These are phyloP conservation scores for Sporothrix sp. DNA, from an alignment of 2,329 filamentous ascomycete genomes.

Conservation along the genomic window DNA sequence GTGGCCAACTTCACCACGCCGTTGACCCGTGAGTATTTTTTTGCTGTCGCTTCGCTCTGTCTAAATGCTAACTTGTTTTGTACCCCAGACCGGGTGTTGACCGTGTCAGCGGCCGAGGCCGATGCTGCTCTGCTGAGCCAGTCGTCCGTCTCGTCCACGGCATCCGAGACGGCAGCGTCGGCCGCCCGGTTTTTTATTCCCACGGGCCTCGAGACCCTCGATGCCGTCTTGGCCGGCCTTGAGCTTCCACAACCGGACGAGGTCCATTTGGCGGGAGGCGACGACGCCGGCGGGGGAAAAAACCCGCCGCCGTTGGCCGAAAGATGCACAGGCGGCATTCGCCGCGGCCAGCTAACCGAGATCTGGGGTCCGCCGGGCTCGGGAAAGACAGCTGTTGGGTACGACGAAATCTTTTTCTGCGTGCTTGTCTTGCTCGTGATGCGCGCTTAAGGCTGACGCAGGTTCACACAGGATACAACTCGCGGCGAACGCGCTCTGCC, in stretches of 20 bases:
- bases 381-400: constrained; percentile 80
- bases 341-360: constrained; percentile 71
- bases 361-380: constrained; percentile 78
- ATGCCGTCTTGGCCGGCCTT: constrained; percentile 35
- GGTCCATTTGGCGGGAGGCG: too few species aligned
- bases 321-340: constrained; percentile 59
- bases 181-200: constrained; percentile 32
- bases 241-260: too few species aligned
- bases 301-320: too few species aligned
- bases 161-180: not conserved
- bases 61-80: too few species aligned
- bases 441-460: too few species aligned
- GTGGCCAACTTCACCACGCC: constrained; percentile 50
- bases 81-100: constrained; percentile 70
- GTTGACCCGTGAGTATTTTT: constrained; percentile 38
- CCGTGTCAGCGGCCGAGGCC: constrained; percentile 66
- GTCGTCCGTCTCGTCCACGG: constrained; percentile 10
- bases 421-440: not conserved
- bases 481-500: constrained; percentile 50
- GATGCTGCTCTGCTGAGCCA: constrained; percentile 22
- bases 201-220: constrained; percentile 46
- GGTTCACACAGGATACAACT: constrained; percentile 37
- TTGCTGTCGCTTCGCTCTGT: too few species aligned
- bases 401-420: constrained; percentile 25
- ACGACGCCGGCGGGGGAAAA: too few species aligned